Evolutionary conservation across 352 stramenopile genomes (phyloP).

Genomic region (Phytophthora foliorum): DNA sequence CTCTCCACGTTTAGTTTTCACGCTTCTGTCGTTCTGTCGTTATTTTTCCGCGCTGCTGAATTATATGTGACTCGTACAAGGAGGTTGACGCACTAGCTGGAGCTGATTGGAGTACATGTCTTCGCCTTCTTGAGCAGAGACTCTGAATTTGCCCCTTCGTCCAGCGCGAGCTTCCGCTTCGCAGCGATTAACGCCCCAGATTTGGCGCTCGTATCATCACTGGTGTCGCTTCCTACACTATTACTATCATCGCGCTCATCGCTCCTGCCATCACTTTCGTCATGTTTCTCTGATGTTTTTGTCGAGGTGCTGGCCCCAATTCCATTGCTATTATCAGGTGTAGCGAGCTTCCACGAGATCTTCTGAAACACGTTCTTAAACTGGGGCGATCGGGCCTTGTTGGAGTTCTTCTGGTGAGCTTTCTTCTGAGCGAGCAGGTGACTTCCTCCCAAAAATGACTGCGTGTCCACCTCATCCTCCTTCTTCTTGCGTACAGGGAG

Average conservation of each 20-base stretch:
- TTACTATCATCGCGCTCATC: constrained; percentile 34
- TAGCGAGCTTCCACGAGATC: constrained; percentile 72
- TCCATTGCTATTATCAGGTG: constrained; percentile 21
- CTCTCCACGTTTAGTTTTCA: constrained; percentile 22
- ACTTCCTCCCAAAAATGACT: constrained; percentile 62
- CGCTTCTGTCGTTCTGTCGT: constrained; percentile 20
- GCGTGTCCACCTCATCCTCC: constrained; percentile 55
- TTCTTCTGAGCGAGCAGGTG: constrained; percentile 57
- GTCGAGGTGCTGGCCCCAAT: constrained; percentile 21
- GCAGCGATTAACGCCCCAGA: constrained; percentile 36
- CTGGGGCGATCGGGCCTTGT: constrained; percentile 58
- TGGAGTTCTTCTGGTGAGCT: constrained; percentile 41
- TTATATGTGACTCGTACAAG: constrained; percentile 34
- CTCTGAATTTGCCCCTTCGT: constrained; percentile 58
- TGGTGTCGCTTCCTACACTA: constrained; percentile 38
- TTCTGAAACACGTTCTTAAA: constrained; percentile 86
- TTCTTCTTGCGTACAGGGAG: constrained; percentile 69
- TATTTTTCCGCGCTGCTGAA: constrained; percentile 34
- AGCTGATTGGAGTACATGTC: constrained; percentile 76
- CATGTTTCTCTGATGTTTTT: constrained; percentile 13
- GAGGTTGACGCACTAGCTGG: constrained; percentile 45
- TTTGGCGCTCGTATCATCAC: constrained; percentile 16
- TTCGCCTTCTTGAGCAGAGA: constrained; percentile 82
- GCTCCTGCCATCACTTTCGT: constrained; percentile 15
- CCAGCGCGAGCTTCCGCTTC: constrained; percentile 76